phyloP scores from a whole-genome alignment of 129 eudicot species.

The carrot (Daucus carota) region DNA sequence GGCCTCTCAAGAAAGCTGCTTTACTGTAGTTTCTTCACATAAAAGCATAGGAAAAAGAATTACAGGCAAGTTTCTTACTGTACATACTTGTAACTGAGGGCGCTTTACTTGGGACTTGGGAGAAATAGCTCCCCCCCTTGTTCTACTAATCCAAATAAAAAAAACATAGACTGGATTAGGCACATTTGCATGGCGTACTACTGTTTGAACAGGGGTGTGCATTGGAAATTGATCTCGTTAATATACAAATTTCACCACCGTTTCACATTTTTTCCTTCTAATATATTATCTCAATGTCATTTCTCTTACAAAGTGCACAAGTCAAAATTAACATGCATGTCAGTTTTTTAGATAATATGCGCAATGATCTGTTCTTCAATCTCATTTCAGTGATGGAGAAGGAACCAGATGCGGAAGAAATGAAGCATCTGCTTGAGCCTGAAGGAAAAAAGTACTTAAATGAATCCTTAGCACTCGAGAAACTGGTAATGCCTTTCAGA shows the following conservation, averaged over 20 bases:
- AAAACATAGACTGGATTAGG: background rate
- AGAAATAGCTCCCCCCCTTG: background rate
- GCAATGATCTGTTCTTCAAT: background rate
- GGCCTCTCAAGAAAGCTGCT: constrained; percentile 36
- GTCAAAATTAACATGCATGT: background rate
- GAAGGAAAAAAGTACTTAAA: constrained; percentile 22
- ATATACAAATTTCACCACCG: background rate
- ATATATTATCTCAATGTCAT: background rate
- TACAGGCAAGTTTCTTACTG: constrained; percentile 22
- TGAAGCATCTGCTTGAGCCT: constrained; percentile 10
- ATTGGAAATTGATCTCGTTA: background rate
- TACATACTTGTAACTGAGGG: background rate
- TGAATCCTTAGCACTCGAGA: constrained; percentile 30
- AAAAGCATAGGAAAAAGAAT: constrained; percentile 30
- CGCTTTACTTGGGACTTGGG: background rate
- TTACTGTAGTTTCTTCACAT: constrained; percentile 38
- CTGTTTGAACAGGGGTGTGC: no score
- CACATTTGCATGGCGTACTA: no score
- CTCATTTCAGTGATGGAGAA: constrained; percentile 20
- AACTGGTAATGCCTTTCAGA: constrained; percentile 26
- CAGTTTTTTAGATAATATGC: background rate
- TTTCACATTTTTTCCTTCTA: background rate
- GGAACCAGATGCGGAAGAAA: constrained; percentile 16
- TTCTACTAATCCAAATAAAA: background rate
- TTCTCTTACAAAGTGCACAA: background rate